Conservation (phyloP, 176 grass and related monocot genomes). For the Aegilops sharonensis region DNA sequence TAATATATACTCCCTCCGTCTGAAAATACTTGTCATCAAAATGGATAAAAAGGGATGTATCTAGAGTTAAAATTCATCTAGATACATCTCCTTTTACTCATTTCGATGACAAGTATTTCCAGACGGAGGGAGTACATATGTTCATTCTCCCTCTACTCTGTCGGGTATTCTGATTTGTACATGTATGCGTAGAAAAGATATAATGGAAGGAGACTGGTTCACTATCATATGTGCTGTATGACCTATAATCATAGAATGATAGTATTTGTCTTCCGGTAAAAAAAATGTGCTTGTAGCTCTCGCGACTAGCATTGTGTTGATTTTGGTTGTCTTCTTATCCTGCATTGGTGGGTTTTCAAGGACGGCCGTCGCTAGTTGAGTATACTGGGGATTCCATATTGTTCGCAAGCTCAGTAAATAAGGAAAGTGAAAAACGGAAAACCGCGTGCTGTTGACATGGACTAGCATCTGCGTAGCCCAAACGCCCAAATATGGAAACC, state of each 20-base stretch:
- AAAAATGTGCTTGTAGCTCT: background rate
- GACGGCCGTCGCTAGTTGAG: too few relatives aligned
- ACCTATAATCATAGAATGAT: slow-evolving; percentile 1
- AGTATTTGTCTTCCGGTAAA: background rate
- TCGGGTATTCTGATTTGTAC: slow-evolving; percentile 19
- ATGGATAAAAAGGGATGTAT: too few relatives aligned
- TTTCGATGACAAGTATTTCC: too few relatives aligned
- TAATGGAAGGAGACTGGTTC: background rate
- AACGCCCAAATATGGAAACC: background rate
- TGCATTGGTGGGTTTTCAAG: too few relatives aligned
- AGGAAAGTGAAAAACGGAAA: background rate
- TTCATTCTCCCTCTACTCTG: slow-evolving; percentile 5
- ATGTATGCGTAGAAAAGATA: slow-evolving; percentile 32
- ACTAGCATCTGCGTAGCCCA: background rate
- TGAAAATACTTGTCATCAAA: too few relatives aligned
- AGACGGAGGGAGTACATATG: slow-evolving; percentile 3
- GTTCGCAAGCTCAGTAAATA: background rate
- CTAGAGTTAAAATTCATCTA: too few relatives aligned
- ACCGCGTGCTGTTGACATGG: background rate
- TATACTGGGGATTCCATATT: background rate
- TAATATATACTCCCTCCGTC: background rate
- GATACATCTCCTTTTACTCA: too few relatives aligned
- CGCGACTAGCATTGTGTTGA: background rate
- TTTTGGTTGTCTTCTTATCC: background rate
- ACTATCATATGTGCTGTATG: background rate